Conservation (phyloP, 2,329 filamentous ascomycete species). For the Colletotrichum euphorbiae region DNA sequence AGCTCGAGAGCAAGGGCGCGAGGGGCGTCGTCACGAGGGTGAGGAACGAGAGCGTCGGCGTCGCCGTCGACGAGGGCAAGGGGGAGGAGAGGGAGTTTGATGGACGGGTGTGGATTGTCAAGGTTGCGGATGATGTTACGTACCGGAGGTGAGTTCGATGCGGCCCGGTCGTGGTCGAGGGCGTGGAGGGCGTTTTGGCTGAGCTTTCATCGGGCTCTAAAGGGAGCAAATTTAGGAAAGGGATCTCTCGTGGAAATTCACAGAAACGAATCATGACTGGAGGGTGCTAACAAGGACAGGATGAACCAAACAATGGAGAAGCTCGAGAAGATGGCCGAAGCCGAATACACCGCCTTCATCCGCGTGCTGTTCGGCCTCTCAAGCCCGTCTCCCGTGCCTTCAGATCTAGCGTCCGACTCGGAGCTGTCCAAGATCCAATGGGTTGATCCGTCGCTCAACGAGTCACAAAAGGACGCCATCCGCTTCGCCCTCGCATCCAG, state of each 20-base stretch:
- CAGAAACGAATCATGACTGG: neutral
- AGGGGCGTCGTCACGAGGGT: conserved; percentile 78
- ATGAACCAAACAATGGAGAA: conserved; percentile 74
- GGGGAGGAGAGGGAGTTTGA: conserved; percentile 57
- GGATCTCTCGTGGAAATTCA: neutral
- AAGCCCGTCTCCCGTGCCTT: conserved; percentile 61
- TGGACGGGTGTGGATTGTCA: conserved; percentile 72
- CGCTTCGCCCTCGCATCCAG: conserved; percentile 85
- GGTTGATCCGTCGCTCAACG: conserved; percentile 72
- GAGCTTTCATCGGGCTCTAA: neutral
- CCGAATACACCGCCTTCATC: conserved; percentile 70
- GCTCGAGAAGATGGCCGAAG: conserved; percentile 67
- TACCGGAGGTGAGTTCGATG: conserved; percentile 61
- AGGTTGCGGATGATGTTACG: conserved; percentile 76
- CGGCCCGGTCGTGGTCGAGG: no score
- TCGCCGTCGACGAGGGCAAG: conserved; percentile 77
- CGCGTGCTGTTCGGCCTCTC: conserved; percentile 72
- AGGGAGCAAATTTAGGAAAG: no score
- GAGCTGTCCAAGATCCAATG: conserved; percentile 64
- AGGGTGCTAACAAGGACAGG: conserved; percentile 47
- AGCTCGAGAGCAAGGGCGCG: conserved; percentile 75
- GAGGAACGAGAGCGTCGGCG: conserved; percentile 66
- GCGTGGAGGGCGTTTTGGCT: neutral
- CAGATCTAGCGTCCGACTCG: conserved; percentile 54
- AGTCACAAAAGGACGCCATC: conserved; percentile 75